These are phyloP conservation scores for Mucor lusitanicus DNA, from an alignment of 371 early-diverging fungal genomes.

Conservation along the genomic window DNA sequence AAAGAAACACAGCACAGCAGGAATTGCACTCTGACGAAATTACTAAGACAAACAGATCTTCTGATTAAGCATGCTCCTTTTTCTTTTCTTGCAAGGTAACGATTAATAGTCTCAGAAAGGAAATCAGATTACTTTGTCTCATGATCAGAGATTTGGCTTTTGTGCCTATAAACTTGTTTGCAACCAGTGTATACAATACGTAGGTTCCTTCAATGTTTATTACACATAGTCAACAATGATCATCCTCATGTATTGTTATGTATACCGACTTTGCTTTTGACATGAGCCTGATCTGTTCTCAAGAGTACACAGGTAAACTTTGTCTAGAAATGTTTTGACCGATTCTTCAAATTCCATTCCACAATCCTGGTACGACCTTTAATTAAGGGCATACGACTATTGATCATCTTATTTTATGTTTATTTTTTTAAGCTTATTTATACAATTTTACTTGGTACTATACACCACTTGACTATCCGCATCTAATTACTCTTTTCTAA, in stretches of 20 bases:
- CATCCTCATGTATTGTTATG: not conserved
- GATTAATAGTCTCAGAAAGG: not conserved
- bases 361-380: not conserved
- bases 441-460: not conserved
- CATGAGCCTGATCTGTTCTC: not conserved
- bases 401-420: not conserved
- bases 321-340: not conserved
- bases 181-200: not conserved
- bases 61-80: too few relatives aligned
- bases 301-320: not conserved
- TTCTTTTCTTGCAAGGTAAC: too few relatives aligned
- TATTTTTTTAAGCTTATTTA: not conserved
- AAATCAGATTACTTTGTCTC: not conserved
- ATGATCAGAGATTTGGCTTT: not conserved
- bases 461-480: not conserved
- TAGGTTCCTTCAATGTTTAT: not conserved
- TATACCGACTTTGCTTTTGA: not conserved
- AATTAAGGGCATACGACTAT: not conserved
- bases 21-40: too few relatives aligned
- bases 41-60: not conserved
- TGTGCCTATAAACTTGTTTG: not conserved
- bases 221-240: not conserved
- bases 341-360: not conserved
- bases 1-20: too few relatives aligned
- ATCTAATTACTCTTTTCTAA: not conserved